Base-by-base conservation (phyloP, 345 rosid genomes). In the Eucalyptus pumila region DNA sequence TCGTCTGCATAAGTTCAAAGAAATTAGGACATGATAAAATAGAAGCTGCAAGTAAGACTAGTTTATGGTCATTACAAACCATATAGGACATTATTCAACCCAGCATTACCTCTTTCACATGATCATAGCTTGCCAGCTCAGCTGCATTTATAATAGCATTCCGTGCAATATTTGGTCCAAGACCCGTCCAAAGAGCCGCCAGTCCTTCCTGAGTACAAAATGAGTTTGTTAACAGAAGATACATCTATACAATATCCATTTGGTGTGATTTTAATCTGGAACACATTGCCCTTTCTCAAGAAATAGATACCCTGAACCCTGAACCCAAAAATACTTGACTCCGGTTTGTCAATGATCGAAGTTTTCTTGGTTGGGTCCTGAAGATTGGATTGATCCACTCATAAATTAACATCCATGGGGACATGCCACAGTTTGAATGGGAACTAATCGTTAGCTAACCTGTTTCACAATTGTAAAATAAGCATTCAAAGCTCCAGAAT, bases 121-220 rank as follows among this genome's bases (percentile, higher is more conserved):
- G 97, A 94, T 98, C 99, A 92, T 98, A 98, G 91, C 99, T 97
- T 88, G 99, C 99, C 56, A 98, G 94, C 91, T 98, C 99, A 89
- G 99, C 99, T 90, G 99, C 99, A 94, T 98, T 98, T 89, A 98
- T 93, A 88, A 96, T 95, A 89, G 99, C 99, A 91, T 98, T 98
- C 89, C 99, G 90, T 86, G 98, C 99, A 87, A 98, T 94, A 86
- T 98, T 98, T 58, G 99, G 99, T 32, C 99, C 99, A 90, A 97
- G 96, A 54, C 99, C 99, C 9, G 98, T 96, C 99, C 99, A 98
- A 34, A 96, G 91, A 60, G 98, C 99, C 52, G 92, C 90, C 72
- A 96, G 69, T 90, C 99, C 99, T 93, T 96, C 99, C 99, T 93
- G 92, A 88, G 81, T 37, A 86, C 54, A 30, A 80, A 30, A 76